Base-by-base conservation (phyloP, 2,329 filamentous ascomycete species). In the Emericellopsis atlantica region DNA sequence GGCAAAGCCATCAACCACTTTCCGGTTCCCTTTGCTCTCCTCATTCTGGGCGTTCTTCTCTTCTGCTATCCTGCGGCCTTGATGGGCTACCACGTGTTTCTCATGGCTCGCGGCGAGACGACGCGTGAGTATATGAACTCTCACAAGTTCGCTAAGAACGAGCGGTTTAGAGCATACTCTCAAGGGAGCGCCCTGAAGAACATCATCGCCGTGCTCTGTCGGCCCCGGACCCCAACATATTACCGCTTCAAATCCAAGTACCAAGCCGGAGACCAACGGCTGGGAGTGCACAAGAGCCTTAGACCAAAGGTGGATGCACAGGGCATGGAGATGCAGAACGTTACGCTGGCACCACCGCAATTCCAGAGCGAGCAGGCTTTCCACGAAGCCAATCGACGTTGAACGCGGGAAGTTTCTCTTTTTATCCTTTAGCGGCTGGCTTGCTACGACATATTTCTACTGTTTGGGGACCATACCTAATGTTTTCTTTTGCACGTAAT, bases 101-200 rank as follows among this genome's bases (percentile, higher is more conserved):
- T 98, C 35, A 87, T 93, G 65, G 83, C 79, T 6, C 74, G 90
- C 26, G 92, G 90, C 38, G 90, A 98, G 66, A 98, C 90, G 1
- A 98, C 92, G 1, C 74, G 92, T 50, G 92, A 98, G 61, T 95
- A 95, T 58, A 77, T 98, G 48, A 95, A 94, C 62, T 89, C 84
- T 5, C 87, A 95, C 62, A 96, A 96, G 60, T 96, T 98, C 57
- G 67, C 82, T 47, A 93, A 92, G 64, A 82, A 83, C 51, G 90
- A 98, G 57, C 79, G 92, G 11, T 93, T 95, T 60, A 73, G 89
- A 35, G 87, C 92, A 2, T 98, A 94, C 52, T 89, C 79, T 2
- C 88, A 93, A 54, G 81, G 79, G 31, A 82, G 68, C 49, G 66
- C 82, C 37, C 60, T 83, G 53, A 81, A 73, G 53, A 98, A 98